These are phyloP conservation scores for Ettlia oleoabundans DNA, from an alignment of 139 green algal species.

Conservation along the genomic window DNA sequence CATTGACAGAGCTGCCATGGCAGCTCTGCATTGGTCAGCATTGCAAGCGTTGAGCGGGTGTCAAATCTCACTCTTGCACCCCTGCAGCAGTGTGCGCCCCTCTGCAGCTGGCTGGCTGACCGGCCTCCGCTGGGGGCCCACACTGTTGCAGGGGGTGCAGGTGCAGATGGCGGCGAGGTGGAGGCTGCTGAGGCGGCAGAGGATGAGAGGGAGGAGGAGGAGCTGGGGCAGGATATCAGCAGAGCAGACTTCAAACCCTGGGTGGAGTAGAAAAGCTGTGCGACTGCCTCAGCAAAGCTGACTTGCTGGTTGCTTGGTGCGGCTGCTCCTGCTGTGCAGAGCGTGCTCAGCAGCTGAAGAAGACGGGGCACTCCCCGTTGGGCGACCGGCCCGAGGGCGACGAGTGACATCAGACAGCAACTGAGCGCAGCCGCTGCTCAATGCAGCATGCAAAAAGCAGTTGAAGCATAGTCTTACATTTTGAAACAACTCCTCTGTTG, in stretches of 20 bases:
- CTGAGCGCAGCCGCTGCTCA: not conserved
- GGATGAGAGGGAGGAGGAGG: slow-evolving; percentile 13
- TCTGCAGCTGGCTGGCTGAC: not conserved
- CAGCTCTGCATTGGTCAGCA: too few relatives aligned
- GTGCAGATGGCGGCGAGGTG: not conserved
- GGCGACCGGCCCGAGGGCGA: not conserved
- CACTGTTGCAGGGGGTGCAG: not conserved
- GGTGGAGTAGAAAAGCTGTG: too few relatives aligned
- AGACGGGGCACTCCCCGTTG: not conserved
- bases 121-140: not conserved
- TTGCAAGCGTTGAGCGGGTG: too few relatives aligned
- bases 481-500: not conserved
- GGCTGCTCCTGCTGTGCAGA: not conserved
- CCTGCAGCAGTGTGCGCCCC: not conserved
- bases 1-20: too few relatives aligned
- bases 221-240: not conserved
- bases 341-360: not conserved
- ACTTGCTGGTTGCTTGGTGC: too few relatives aligned
- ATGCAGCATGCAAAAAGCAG: not conserved
- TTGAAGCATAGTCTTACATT: not conserved
- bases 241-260: slow-evolving; percentile 10
- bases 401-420: slow-evolving; percentile 9
- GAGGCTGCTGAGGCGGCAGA: slow-evolving; percentile 7
- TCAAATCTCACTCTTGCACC: too few relatives aligned
- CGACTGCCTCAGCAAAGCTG: too few relatives aligned